Evolutionary conservation across 768 basidiomycete genomes (phyloP).

Genomic region (Mycena leptocephala): DNA sequence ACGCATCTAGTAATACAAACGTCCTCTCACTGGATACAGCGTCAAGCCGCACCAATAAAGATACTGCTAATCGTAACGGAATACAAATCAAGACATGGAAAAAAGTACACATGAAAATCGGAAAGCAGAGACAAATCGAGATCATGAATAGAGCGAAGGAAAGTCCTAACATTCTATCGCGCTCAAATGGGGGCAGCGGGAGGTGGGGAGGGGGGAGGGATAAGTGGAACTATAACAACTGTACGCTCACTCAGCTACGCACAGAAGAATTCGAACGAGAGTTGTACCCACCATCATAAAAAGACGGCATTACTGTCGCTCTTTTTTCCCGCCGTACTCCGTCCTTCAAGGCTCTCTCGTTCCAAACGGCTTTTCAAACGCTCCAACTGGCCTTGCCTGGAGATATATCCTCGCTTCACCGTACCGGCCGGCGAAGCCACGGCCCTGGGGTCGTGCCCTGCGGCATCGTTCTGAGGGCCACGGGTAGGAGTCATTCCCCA

Average conservation of each 20-base stretch:
- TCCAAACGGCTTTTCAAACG: conserved; percentile 73
- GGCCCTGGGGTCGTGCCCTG: conserved; percentile 35
- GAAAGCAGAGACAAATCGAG: conserved; percentile 17
- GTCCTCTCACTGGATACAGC: conserved; percentile 39
- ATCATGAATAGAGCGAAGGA: conserved; percentile 22
- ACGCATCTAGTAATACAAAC: conserved; percentile 51
- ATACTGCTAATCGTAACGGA: conserved; percentile 27
- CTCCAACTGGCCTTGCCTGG: conserved; percentile 78
- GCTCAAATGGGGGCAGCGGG: background rate
- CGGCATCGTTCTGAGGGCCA: conserved; percentile 24
- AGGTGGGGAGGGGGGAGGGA: background rate
- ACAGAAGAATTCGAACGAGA: background rate
- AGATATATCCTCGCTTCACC: conserved; percentile 63
- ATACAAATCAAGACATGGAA: conserved; percentile 37
- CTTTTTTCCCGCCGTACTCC: conserved; percentile 54
- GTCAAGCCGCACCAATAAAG: conserved; percentile 47
- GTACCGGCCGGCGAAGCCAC: conserved; percentile 39
- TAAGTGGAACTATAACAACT: conserved; percentile 18
- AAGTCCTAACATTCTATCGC: conserved; percentile 19
- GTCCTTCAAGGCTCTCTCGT: conserved; percentile 47
- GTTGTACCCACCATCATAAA: conserved; percentile 56
- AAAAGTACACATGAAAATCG: conserved; percentile 31
- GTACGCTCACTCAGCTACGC: background rate
- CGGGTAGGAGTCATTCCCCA: conserved; percentile 61
- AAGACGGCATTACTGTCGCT: conserved; percentile 57